Base-by-base conservation (phyloP, 495 filamentous ascomycete genomes). In the Gamarada debralockiae region DNA sequence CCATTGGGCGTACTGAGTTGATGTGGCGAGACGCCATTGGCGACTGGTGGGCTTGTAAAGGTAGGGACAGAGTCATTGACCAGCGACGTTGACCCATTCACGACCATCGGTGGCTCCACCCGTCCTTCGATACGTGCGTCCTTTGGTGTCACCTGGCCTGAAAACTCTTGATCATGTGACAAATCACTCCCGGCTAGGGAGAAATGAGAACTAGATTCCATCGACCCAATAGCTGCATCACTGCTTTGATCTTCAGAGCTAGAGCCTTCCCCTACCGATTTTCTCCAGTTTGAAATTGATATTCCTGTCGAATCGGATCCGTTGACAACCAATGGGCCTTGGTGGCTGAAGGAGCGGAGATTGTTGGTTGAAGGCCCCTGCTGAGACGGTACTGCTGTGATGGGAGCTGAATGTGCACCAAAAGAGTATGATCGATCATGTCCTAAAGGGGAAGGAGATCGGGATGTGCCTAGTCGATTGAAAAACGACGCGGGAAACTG, bases 381-480 rank as follows among this genome's bases (percentile, higher is more conserved):
- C 39, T 55, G 58, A 17, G 55, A 57, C 3, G 48, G 50, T 22
- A 48, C 50, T 1, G 56, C 23, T 3, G 53, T 71, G 57, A 41
- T 67, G 24, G 57, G 70, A 13, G 66, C 59, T 10, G 74, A 70
- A 42, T 62, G 67, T 39, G 67, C 60, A 15, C 76, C 72, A 3
- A 65, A 61, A 3, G 76, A 73, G 34, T 70, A 67, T 20, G 67
- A 70, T 44, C 73, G 67, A 34, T 67, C 63, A 58, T 77, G 75
- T 5, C 70, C 71, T 29, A 73, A 63, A 3, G 78, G 78, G 0
- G 78, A 81, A 7, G 78, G 75, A n/a, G 78, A 80, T 18, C 76
- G 68, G 17, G 78, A 79, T 12, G 69, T 72, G 27, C 75, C 73
- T 46, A 76, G 73, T 23, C 73, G 61, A 48, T 81, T 74, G 10